Evolutionary conservation across 345 rosid genomes (phyloP).

Genomic region (Citrus glauca): DNA sequence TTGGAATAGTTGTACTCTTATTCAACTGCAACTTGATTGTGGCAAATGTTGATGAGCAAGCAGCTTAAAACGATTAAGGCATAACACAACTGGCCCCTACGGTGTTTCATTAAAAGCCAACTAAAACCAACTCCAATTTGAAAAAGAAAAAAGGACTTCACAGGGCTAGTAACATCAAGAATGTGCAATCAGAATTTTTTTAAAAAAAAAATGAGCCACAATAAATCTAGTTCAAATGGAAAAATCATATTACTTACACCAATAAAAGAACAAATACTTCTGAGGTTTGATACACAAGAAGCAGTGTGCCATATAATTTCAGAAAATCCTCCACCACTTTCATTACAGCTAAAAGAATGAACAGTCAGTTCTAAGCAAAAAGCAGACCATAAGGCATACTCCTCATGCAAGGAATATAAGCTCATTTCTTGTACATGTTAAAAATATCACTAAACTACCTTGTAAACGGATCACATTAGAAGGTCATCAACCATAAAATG

Average conservation of each 20-base stretch:
- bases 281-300: neutral
- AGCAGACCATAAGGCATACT: neutral
- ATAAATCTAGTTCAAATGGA: neutral
- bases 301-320: neutral
- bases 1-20: neutral
- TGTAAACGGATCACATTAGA: neutral
- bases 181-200: neutral
- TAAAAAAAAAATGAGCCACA: neutral
- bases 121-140: neutral
- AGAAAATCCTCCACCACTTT: neutral
- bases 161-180: neutral
- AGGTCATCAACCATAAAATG: neutral
- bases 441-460: neutral
- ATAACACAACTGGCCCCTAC: neutral
- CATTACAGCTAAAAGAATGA: neutral
- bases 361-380: neutral
- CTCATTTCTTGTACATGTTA: constrained; percentile 1
- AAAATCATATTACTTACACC: neutral
- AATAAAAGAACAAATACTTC: neutral
- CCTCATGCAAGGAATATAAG: neutral
- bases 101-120: neutral
- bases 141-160: neutral
- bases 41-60: neutral
- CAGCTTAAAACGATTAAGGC: neutral
- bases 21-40: neutral